Base-by-base conservation (phyloP, 345 rosid genomes). In the Salix dunnii region DNA sequence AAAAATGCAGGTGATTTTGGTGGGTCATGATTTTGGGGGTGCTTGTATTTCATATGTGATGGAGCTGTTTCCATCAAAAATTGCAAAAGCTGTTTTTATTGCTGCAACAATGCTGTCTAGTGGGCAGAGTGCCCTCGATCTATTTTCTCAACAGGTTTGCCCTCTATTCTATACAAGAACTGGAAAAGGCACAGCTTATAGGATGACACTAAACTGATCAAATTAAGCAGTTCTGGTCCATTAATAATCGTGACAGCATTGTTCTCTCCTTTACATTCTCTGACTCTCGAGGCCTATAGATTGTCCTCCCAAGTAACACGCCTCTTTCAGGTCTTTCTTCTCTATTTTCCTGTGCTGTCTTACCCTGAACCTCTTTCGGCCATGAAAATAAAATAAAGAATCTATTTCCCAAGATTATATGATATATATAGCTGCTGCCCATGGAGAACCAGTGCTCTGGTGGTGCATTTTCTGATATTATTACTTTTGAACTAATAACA, bases 11-110 rank as follows among this genome's bases (percentile, higher is more conserved):
- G 87, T 81, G 74, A 84, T 88, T 21, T 35, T 87, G 68, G 88
- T 85, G 31, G 87, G 86, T 61, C 90, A 84, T 77, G 90, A 84
- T 66, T 61, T 87, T 46, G 87, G 88, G 0, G 88, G 87, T 70
- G 87, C 85, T 68, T 87, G 90, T 27, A 38, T 87, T 71, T 85
- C 87, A 3, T 77, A 67, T 81, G 86, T 69, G 68, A 87, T 85
- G 87, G 90, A 87, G 67, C 49, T 77, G 75, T 85, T 80, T 79
- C 87, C 90, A 6, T 49, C 70, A 12, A 82, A 84, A 68, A 79
- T 87, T 31, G 74, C 87, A 7, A 85, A 84, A 77, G 83, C 87
- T 35, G 67, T 87, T 70, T 87, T 82, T 25, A 68, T 85, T 13
- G 80, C 87, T n/a, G 88, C 90, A 9, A 64, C 82, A 14, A 85